phyloP scores from a whole-genome alignment of 805 yeast species.

The Gaillardinia entomophila region DNA sequence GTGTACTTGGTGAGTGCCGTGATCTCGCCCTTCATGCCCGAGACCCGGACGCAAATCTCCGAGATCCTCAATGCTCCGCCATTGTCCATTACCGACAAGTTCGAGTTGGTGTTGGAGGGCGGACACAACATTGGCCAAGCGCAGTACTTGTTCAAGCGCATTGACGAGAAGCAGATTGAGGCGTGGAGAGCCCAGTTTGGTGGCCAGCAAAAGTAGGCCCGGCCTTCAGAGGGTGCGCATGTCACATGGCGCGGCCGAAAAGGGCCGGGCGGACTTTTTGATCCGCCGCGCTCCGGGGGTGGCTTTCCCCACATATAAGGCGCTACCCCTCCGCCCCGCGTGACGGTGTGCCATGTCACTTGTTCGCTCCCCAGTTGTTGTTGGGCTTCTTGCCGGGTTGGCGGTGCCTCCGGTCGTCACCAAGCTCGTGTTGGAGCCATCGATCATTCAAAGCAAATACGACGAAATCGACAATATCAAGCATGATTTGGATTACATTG shows the following conservation, averaged over 20 bases:
- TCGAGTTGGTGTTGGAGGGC: constrained; percentile 59
- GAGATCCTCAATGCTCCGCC: constrained; percentile 81
- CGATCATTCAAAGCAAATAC: constrained; percentile 13
- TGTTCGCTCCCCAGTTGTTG: constrained; percentile 3
- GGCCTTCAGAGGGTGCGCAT: no score
- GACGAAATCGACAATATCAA: constrained; percentile 26
- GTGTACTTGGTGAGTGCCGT: constrained; percentile 81
- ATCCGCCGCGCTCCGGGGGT: no score
- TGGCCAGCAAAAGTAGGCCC: constrained; percentile 65
- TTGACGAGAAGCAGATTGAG: constrained; percentile 82
- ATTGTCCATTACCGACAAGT: constrained; percentile 69
- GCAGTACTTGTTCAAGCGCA: constrained; percentile 85
- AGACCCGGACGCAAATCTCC: constrained; percentile 60
- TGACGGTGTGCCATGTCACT: no score
- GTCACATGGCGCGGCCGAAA: no score
- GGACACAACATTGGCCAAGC: constrained; percentile 92
- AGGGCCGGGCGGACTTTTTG: no score
- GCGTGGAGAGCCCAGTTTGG: constrained; percentile 86
- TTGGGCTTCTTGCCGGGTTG: constrained; percentile 25
- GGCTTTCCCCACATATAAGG: no score
- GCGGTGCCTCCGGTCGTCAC: constrained; percentile 26
- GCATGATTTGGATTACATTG: constrained; percentile 25
- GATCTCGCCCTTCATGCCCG: constrained; percentile 88
- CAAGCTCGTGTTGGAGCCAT: constrained; percentile 19
- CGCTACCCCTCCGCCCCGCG: no score